Conservation (phyloP, 805 yeast genomes). For the Monosporozyma servazzii region DNA sequence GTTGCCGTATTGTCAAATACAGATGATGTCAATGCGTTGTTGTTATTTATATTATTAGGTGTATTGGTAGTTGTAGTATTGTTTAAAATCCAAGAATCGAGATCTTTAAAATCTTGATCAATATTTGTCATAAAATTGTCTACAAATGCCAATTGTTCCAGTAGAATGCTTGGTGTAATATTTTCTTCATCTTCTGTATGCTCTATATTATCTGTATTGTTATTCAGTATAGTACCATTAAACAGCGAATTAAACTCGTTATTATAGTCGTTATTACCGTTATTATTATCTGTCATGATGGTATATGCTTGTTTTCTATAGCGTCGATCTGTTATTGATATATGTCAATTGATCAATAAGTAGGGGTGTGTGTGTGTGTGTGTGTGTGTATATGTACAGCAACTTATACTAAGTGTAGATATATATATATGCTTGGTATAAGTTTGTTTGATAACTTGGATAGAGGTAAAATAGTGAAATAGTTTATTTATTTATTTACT, state of each 20-base stretch:
- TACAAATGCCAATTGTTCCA: conserved; percentile 73
- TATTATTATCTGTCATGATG: background rate
- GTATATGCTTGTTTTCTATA: no score
- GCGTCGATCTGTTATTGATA: no score
- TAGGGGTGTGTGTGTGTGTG: no score
- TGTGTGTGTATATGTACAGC: no score
- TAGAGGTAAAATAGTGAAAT: no score
- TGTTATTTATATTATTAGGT: background rate
- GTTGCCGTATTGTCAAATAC: background rate
- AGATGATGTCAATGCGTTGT: conserved; percentile 1
- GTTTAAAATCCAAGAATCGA: conserved; percentile 19
- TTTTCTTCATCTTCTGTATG: conserved; percentile 2
- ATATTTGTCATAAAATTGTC: conserved; percentile 61
- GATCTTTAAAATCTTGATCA: conserved; percentile 35
- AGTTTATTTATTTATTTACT: no score
- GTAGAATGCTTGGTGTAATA: conserved; percentile 34
- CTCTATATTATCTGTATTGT: background rate
- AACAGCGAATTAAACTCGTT: conserved; percentile 19
- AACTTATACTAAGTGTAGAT: no score
- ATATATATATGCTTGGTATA: no score
- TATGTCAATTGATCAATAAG: no score
- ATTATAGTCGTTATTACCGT: background rate
- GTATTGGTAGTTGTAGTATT: conserved; percentile 27
- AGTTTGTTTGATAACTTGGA: no score
- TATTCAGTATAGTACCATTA: conserved; percentile 8